Base-by-base conservation (phyloP, 2,329 filamentous ascomycete genomes). In the Nigrospora oryzae region DNA sequence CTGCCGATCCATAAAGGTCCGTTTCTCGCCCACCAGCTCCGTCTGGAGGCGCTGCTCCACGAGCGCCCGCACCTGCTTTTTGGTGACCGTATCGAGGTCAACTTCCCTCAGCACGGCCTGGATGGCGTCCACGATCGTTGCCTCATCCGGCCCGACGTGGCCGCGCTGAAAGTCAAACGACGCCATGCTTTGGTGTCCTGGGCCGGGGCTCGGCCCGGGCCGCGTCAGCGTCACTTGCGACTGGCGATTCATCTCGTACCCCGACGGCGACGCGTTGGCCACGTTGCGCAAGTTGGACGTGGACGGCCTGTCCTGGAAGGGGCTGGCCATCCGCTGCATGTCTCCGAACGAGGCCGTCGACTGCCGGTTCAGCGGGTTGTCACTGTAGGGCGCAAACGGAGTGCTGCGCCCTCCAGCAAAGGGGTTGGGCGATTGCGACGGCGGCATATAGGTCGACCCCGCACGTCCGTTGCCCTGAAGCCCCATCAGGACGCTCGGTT, bases 31-130 rank as follows among this genome's bases (percentile, higher is more conserved):
- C 1, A 79, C 74, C 46, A 97, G 74, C 63, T 95, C 89, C 5
- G 86, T 91, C 69, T 96, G 91, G 50, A 98, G 68, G 57, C 90
- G 80, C 70, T 96, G 89, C 69, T 98, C 93, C 12, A 95, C 89
- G 38, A 97, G 75, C 4, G 87, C 90, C 42, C 87, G 78, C 46
- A 93, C 84, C 69, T 97, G 91, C 71, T 98, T 98, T 81, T 97
- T 98, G 7, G 93, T 98, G 40, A 97, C 88, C n/a, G 79, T 91
- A 63, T 98, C 93, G 36, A 98, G 74, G 63, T 98, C 91, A 1
- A 96, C 89, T 58, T 96, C 91, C 14, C 75, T 69, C 50, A 98
- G 72, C 55, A 93, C 93, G 42, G 76, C 72, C 57, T 89, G 85
- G 50, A 97, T 91, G 2, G 87, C 86, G 49, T 94, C 86, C 15